phyloP scores from a whole-genome alignment of 106 monocot species.

The Agapanthus africanus region DNA sequence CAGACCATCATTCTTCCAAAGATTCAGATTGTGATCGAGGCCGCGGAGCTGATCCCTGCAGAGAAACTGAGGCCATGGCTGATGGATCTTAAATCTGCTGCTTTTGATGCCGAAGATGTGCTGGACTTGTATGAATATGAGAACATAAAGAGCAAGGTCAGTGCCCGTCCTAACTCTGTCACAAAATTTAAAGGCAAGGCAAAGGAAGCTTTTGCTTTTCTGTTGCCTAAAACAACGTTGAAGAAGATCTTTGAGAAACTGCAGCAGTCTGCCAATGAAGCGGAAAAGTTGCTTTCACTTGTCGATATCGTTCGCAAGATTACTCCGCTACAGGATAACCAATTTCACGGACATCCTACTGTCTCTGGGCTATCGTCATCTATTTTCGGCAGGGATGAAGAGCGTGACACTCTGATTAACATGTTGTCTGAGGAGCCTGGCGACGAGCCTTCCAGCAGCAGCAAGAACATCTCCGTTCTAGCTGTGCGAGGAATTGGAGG shows the following conservation, averaged over 20 bases:
- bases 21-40: background rate
- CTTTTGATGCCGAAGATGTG: background rate
- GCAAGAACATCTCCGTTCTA: background rate
- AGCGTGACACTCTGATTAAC: background rate
- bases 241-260: background rate
- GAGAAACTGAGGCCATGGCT: background rate
- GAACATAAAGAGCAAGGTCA: background rate
- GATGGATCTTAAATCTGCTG: conserved; percentile 1
- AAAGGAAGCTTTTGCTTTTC: background rate
- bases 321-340: too few relatives aligned
- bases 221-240: background rate
- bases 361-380: background rate
- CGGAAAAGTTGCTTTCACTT: background rate
- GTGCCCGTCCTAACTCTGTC: background rate
- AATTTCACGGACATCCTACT: too few relatives aligned
- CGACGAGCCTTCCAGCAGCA: background rate
- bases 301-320: background rate
- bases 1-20: background rate
- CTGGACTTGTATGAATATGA: background rate
- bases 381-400: conserved; percentile 3
- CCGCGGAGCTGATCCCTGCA: background rate
- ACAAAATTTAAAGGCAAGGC: background rate
- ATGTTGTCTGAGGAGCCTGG: background rate
- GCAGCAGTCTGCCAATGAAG: background rate
- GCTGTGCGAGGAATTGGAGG: background rate